Evolutionary conservation across 179 eudicot genomes (phyloP), one percentile per base, ranked within the genome.

Genomic region (Nepenthes alata): DNA sequence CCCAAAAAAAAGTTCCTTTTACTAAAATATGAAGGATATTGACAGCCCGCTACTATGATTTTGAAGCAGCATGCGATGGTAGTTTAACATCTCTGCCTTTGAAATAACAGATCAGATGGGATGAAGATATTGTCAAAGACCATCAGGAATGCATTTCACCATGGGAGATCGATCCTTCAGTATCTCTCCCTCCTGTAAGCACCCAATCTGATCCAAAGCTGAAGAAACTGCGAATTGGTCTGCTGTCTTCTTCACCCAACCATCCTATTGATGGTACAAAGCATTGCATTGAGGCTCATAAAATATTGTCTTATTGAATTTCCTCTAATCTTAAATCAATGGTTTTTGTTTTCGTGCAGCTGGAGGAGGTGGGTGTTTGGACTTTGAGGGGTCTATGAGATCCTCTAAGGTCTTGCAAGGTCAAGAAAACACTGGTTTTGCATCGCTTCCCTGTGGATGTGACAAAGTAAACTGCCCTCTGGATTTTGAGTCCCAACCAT

Each of bases 361-460:
- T 72, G 87, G 75, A 58, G 74, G 70, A 62, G 74, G 60, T 68
- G 78, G 86, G 62, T 52, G 70, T 67, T 79, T 75, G 72, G 93
- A 85, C 93, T 85, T 75, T 72, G 88, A 81, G 95, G 87, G 80
- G 66, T 83, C 95, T 47, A 48, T 78, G 55, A 76, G 90, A 81
- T 80, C 88, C 95, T 81, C 87, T 61, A 81, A 85, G 97, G 97
- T 90, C 95, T 90, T 90, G 97, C 97, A 90, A 90, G 95, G 95
- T 90, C 97, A 90, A 87, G 97, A 90, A 90, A 90, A 85, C 67
- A 4, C 77, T 38, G 83, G 84, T 87, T 81, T 78, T 39, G 60
- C 72, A 59, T 81, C 91, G 77, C 84, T 85, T 72, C 80, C 69
- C 47, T 68, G 41, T 58, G 82, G 78, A 68, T 56, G 75, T 78